These are phyloP conservation scores for Tanacetum coccineum DNA, from an alignment of 129 eudicot species.

Conservation along the genomic window DNA sequence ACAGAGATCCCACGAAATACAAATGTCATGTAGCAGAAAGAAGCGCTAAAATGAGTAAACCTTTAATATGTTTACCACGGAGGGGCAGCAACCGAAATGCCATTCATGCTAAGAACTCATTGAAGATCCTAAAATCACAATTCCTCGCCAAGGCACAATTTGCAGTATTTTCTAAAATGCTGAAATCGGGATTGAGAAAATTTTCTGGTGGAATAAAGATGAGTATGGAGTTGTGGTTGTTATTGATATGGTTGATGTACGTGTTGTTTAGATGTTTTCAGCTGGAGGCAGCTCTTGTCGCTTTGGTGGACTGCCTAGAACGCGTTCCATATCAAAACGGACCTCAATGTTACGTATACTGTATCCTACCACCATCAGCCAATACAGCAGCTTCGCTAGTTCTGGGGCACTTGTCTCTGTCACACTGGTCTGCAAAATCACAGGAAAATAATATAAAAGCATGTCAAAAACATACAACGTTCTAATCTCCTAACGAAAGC, in stretches of 20 bases:
- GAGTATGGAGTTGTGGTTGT: not conserved
- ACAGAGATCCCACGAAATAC: not conserved
- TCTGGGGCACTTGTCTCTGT: conserved; percentile 93
- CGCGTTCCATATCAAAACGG: conserved; percentile 93
- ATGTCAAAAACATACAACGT: no score
- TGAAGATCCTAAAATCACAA: conserved; percentile 7
- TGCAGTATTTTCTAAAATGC: conserved; percentile 9
- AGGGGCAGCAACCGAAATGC: not conserved
- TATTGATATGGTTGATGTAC: not conserved
- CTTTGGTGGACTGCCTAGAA: conserved; percentile 76
- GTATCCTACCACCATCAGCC: conserved; percentile 99
- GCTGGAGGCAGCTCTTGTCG: conserved; percentile 94
- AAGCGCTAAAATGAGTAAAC: not conserved
- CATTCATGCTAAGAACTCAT: conserved; percentile 12
- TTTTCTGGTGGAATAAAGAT: conserved; percentile 1
- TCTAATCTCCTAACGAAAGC: not conserved
- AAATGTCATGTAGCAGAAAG: not conserved
- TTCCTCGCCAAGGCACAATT: conserved; percentile 2
- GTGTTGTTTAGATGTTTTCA: conserved; percentile 44
- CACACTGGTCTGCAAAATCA: conserved; percentile 54
- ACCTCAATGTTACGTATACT: conserved; percentile 94
- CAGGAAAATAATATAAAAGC: not conserved
- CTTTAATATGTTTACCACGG: not conserved
- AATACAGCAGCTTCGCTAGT: conserved; percentile 80
- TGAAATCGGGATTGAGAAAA: conserved; percentile 8